These are phyloP conservation scores for Hylodesmum podocarpum DNA, from an alignment of 306 rosid species.

Conservation along the genomic window DNA sequence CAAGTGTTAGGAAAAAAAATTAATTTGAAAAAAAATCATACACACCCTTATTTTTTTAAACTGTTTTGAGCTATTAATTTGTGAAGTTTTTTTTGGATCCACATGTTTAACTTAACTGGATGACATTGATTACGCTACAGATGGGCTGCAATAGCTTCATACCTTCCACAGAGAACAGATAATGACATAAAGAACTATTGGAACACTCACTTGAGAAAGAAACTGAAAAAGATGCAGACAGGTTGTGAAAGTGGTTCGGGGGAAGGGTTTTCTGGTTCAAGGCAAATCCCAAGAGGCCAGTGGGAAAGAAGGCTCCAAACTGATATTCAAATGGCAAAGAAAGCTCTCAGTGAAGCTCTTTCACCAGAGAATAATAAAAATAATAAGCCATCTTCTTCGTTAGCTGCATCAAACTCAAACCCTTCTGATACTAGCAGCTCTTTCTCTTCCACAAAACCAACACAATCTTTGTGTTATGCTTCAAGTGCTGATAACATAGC, in stretches of 20 bases:
- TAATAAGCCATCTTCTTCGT: conserved; percentile 11
- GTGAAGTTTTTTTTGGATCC: neutral
- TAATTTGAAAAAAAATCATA: too few species aligned
- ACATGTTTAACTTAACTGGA: conserved; percentile 6
- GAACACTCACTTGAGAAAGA: conserved; percentile 42
- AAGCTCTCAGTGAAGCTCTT: conserved; percentile 80
- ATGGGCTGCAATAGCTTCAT: conserved; percentile 46
- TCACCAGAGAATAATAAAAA: conserved; percentile 74
- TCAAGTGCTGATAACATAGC: conserved; percentile 78
- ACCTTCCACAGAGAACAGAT: conserved; percentile 43
- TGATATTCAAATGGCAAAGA: conserved; percentile 42
- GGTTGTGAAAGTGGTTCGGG: neutral
- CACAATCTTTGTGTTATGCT: conserved; percentile 54
- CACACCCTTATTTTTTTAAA: neutral
- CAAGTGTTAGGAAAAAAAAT: too few species aligned
- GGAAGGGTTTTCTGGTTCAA: conserved; percentile 11
- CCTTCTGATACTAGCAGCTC: conserved; percentile 23
- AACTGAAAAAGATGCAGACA: conserved; percentile 32
- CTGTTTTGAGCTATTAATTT: neutral
- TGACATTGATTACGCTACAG: conserved; percentile 23
- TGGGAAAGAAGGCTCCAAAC: conserved; percentile 45
- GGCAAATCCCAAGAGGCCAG: conserved; percentile 34
- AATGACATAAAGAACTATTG: conserved; percentile 45
- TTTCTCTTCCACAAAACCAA: conserved; percentile 8
- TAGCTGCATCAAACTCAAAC: conserved; percentile 19